phyloP scores from a whole-genome alignment of 2,329 filamentous ascomycete genomes.

The Domatiomyces catenatus region DNA sequence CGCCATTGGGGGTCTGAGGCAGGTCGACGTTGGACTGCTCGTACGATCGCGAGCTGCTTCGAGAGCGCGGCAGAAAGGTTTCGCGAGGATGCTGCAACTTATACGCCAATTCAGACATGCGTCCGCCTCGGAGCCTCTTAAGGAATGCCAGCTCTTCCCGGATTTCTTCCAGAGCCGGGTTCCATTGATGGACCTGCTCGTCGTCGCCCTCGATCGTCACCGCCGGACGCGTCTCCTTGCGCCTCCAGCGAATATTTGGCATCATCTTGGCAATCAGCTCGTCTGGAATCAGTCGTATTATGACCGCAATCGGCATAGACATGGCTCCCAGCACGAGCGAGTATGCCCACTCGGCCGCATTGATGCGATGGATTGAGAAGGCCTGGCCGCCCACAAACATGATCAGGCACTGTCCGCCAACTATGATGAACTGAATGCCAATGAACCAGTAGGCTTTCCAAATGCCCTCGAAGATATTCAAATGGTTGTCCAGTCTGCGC shows the following conservation, averaged over 20 bases:
- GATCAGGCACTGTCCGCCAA: slow-evolving; percentile 42
- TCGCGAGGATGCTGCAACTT: slow-evolving; percentile 45
- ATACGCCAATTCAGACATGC: slow-evolving; percentile 44
- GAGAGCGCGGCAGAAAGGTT: slow-evolving; percentile 25
- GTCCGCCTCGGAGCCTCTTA: slow-evolving; percentile 47
- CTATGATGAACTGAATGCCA: slow-evolving; percentile 41
- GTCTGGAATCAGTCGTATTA: slow-evolving; percentile 39
- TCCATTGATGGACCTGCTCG: slow-evolving; percentile 38
- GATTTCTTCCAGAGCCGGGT: slow-evolving; percentile 46
- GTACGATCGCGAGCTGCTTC: slow-evolving; percentile 23
- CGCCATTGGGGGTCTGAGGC: slow-evolving; percentile 28
- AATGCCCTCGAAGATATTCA: slow-evolving; percentile 47
- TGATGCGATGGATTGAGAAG: slow-evolving; percentile 37
- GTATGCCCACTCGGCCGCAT: slow-evolving; percentile 40
- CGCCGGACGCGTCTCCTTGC: slow-evolving; percentile 10
- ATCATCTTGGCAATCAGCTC: slow-evolving; percentile 31
- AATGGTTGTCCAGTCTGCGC: slow-evolving; percentile 45
- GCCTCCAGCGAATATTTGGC: slow-evolving; percentile 18
- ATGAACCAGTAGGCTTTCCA: slow-evolving; percentile 44
- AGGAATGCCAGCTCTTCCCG: slow-evolving; percentile 49
- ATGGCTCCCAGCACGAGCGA: slow-evolving; percentile 35
- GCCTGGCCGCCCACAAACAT: slow-evolving; percentile 42
- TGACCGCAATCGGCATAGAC: slow-evolving; percentile 36
- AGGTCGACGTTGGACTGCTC: slow-evolving; percentile 24
- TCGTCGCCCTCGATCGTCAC: slow-evolving; percentile 26